These are phyloP conservation scores for Daedaleopsis sinensis DNA, from an alignment of 768 basidiomycete species.

Conservation along the genomic window DNA sequence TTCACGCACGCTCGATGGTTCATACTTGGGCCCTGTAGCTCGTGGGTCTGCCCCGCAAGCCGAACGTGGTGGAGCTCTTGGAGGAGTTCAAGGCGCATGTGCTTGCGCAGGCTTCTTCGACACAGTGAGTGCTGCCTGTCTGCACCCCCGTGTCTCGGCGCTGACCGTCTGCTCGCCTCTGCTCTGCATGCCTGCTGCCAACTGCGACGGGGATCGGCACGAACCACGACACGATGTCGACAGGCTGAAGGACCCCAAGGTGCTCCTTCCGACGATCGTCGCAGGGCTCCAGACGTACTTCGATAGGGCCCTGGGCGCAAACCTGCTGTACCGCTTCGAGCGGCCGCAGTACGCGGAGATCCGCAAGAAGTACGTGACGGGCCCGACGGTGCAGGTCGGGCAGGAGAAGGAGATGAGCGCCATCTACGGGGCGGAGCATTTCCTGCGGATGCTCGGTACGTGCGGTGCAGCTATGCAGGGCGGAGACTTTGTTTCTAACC, in stretches of 20 bases:
- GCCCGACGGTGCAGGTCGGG: conserved; percentile 63
- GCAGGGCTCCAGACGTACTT: conserved; percentile 91
- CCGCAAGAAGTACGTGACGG: conserved; percentile 73
- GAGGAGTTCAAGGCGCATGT: conserved; percentile 76
- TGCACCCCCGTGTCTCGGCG: not conserved
- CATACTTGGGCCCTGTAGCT: conserved; percentile 53
- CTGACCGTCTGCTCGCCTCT: not conserved
- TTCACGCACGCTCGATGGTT: no score
- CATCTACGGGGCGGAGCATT: conserved; percentile 93
- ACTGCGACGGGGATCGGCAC: not conserved
- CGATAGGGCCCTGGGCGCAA: conserved; percentile 86
- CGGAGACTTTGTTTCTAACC: not conserved
- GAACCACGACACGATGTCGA: not conserved
- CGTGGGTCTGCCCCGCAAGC: conserved; percentile 79
- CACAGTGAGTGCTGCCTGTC: conserved; percentile 9
- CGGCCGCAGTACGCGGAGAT: conserved; percentile 89
- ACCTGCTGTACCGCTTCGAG: conserved; percentile 93
- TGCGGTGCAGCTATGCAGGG: conserved; percentile 19
- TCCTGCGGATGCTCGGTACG: conserved; percentile 89
- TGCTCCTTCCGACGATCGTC: conserved; percentile 78
- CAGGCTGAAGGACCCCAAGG: conserved; percentile 69
- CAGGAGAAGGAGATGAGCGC: conserved; percentile 86
- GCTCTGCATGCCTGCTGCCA: not conserved
- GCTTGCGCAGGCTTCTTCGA: conserved; percentile 47
- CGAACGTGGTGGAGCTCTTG: conserved; percentile 77